Evolutionary conservation across 345 rosid species (phyloP), one percentile per base, ranked within the genome.

Genomic region (Pistacia atlantica): DNA sequence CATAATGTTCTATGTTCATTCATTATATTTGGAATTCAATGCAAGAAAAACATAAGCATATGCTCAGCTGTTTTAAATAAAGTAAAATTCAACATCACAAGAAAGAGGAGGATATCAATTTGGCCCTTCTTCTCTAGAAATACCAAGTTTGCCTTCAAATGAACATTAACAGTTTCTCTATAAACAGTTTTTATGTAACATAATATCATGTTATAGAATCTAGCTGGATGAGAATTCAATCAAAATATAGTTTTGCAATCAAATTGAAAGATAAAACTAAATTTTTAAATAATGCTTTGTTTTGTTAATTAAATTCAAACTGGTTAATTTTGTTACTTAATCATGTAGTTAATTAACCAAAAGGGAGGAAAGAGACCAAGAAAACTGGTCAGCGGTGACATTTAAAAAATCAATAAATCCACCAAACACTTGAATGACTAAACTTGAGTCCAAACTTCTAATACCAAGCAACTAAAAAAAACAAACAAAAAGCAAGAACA

Each of bases 401-500:
- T 5, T 51, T 48, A 68, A 54, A 56, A 68, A 42, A 42, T 22
- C 16, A 45, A 46, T 25, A 51, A 11, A 22, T 67, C 31, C 58
- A 46, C 71, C 71, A 67, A 4, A 9, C 72, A 68, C 42, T 68
- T 49, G 4, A 68, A 68, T 3, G 10, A 77, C 7, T 33, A 10
- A 45, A 42, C 13, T 8, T n/a, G 52, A 42, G 69, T 8, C 61
- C 45, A 42, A 70, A 5, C 42, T 61, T 73, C 28, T 45, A 63
- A 55, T 42, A 64, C 3, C 62, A 72, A 49, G 22, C n/a, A 4
- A 67, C 69, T 6, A 5, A 13, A 0, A 14, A 5, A 54, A 54
- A 54, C 51, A 13, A 46, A 28, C 1, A 73, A 63, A 77, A 11
- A 20, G 33, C 57, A 65, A 65, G 42, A 73, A 78, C 79, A 45